Conservation (phyloP, 1,284 basidiomycete species). For the Ganoderma leucocontextum region DNA sequence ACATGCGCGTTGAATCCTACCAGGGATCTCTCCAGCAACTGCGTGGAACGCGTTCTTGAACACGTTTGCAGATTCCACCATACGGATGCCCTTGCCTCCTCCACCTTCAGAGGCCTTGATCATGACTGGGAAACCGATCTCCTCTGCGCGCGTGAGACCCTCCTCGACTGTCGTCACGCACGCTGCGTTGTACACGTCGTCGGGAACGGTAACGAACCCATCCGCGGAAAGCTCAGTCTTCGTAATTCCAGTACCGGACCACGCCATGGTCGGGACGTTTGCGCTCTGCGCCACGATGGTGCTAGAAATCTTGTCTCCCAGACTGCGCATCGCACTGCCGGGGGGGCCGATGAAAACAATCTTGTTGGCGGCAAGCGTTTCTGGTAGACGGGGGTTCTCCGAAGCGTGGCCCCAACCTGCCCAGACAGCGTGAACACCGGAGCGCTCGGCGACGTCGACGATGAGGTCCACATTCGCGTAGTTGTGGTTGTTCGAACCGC, state of each 20-base stretch:
- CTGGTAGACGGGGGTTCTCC: conserved; percentile 98
- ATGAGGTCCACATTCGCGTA: conserved; percentile 99
- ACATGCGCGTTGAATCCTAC: conserved; percentile 50
- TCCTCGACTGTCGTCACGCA: conserved; percentile 93
- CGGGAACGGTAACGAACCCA: conserved; percentile 95
- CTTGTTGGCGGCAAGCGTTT: conserved; percentile 91
- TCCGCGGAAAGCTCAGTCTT: conserved; percentile 88
- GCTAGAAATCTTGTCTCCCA: conserved; percentile 99
- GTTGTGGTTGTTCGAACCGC: conserved; percentile 99
- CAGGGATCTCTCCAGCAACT: conserved; percentile 96
- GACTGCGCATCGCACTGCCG: conserved; percentile 97
- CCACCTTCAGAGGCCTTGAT: conserved; percentile 99
- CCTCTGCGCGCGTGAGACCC: conserved; percentile 84
- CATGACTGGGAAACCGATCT: conserved; percentile 98
- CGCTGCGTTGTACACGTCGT: conserved; percentile 90
- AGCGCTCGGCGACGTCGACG: conserved; percentile 96
- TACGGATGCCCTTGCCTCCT: conserved; percentile 98
- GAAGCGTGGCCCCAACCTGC: conserved; percentile 99
- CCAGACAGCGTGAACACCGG: conserved; percentile 99
- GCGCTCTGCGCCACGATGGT: conserved; percentile 99
- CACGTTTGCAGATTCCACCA: conserved; percentile 84
- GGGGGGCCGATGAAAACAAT: conserved; percentile 99
- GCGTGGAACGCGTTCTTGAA: conserved; percentile 97
- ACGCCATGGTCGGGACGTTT: conserved; percentile 98
- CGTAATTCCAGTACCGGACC: conserved; percentile 96